Conservation (phyloP, 306 rosid genomes). For the Clitoria ternatea region DNA sequence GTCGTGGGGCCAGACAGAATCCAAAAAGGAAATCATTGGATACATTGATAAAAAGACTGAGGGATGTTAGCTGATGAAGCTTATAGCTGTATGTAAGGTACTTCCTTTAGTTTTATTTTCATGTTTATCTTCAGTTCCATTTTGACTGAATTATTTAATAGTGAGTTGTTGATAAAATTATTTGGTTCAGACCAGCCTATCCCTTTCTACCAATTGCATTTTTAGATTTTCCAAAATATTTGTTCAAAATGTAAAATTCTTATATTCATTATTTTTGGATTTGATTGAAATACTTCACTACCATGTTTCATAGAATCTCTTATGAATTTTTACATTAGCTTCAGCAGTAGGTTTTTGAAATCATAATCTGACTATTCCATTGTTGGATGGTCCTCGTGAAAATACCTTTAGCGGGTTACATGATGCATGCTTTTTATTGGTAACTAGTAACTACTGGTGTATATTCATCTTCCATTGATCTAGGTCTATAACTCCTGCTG, state of each 20-base stretch:
- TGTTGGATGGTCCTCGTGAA: no score
- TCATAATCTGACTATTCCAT: no score
- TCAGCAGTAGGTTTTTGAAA: no score
- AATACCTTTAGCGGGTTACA: slow-evolving; percentile 2
- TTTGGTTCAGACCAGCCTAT: slow-evolving; percentile 31
- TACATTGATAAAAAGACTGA: slow-evolving; percentile 80
- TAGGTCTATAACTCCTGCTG: not conserved
- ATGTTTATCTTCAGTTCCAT: slow-evolving; percentile 23
- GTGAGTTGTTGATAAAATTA: slow-evolving; percentile 45
- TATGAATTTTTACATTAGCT: not conserved
- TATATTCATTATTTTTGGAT: slow-evolving; percentile 12
- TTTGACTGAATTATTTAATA: slow-evolving; percentile 42
- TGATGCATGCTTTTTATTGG: slow-evolving; percentile 5
- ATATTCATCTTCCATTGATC: not conserved
- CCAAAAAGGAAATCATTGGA: slow-evolving; percentile 92
- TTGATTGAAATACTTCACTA: slow-evolving; percentile 16
- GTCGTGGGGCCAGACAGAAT: slow-evolving; percentile 82
- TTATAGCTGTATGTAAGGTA: slow-evolving; percentile 46
- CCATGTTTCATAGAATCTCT: slow-evolving; percentile 31
- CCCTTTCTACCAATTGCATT: slow-evolving; percentile 31
- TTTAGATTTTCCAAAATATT: slow-evolving; percentile 27
- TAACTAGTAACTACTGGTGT: not conserved
- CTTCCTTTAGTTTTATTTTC: slow-evolving; percentile 28
- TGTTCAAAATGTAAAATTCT: slow-evolving; percentile 44
- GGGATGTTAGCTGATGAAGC: slow-evolving; percentile 70